These are phyloP conservation scores for Dothidotthia symphoricarpi DNA, from an alignment of 2,329 filamentous ascomycete species.

Conservation along the genomic window DNA sequence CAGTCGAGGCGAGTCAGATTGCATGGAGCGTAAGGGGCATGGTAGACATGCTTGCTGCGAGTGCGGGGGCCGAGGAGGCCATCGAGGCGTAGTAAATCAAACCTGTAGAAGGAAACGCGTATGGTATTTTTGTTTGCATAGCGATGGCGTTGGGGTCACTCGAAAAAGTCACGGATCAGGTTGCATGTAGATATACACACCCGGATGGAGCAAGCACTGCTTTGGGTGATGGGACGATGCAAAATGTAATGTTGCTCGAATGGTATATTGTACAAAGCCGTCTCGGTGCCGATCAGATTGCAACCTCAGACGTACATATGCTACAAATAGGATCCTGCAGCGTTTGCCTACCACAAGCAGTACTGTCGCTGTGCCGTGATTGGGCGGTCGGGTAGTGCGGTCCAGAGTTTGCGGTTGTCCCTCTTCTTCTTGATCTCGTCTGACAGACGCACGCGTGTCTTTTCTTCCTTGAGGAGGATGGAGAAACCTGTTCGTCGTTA, in stretches of 20 bases:
- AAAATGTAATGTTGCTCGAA: constrained; percentile 12
- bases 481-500: constrained; percentile 59
- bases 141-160: constrained; percentile 36
- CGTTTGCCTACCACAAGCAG: constrained; percentile 72
- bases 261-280: constrained; percentile 10
- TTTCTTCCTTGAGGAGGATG: constrained; percentile 88
- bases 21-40: constrained; percentile 83
- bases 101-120: neutral
- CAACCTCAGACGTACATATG: no score
- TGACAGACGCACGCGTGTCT: constrained; percentile 77
- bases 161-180: constrained; percentile 3
- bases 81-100: constrained; percentile 11
- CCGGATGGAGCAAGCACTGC: constrained; percentile 14
- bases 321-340: neutral
- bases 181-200: constrained; percentile 4
- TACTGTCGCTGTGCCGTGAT: constrained; percentile 83
- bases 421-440: constrained; percentile 76
- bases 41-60: constrained; percentile 73
- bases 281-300: no score
- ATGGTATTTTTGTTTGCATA: constrained; percentile 32
- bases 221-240: constrained; percentile 25
- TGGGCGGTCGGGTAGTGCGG: constrained; percentile 80
- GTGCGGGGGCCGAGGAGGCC: constrained; percentile 43
- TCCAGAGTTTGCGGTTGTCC: constrained; percentile 75
- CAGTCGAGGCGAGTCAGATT: constrained; percentile 80